phyloP scores from a whole-genome alignment of 352 stramenopile genomes.

The Aphanomyces invadans region DNA sequence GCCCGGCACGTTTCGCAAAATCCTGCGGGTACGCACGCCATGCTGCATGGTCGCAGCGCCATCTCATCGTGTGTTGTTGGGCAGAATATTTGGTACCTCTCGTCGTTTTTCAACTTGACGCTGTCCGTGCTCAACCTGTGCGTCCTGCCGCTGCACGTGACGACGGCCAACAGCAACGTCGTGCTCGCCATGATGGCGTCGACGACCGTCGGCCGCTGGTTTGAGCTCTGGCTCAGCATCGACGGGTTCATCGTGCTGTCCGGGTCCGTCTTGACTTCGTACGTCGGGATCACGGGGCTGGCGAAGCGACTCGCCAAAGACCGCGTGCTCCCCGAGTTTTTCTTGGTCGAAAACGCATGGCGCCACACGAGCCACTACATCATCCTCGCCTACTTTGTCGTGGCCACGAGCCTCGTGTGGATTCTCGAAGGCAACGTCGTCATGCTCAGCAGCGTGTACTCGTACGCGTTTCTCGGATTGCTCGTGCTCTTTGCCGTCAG shows the following conservation, averaged over 20 bases:
- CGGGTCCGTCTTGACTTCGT: slow-evolving; percentile 79
- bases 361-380: slow-evolving; percentile 76
- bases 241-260: slow-evolving; percentile 84
- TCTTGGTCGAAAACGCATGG: slow-evolving; percentile 43
- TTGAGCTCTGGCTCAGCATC: slow-evolving; percentile 50
- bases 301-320: slow-evolving; percentile 79
- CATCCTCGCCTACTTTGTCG: slow-evolving; percentile 68
- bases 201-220: slow-evolving; percentile 35
- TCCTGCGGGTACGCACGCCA: slow-evolving; percentile 5
- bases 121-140: slow-evolving; percentile 55
- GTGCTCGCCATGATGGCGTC: slow-evolving; percentile 64
- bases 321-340: slow-evolving; percentile 46
- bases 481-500: slow-evolving; percentile 75
- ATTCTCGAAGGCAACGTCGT: slow-evolving; percentile 71
- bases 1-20: slow-evolving; percentile 50
- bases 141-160: slow-evolving; percentile 67
- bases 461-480: slow-evolving; percentile 79
- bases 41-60: no score
- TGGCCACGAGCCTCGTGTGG: slow-evolving; percentile 62
- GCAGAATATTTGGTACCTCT: slow-evolving; percentile 61
- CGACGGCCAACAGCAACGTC: slow-evolving; percentile 46
- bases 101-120: slow-evolving; percentile 77
- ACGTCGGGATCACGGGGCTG: slow-evolving; percentile 66
- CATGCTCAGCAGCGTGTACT: slow-evolving; percentile 77
- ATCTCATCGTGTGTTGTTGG: not conserved